Base-by-base conservation (phyloP, 2,329 filamentous ascomycete genomes). In the Colletotrichum theobromicola region DNA sequence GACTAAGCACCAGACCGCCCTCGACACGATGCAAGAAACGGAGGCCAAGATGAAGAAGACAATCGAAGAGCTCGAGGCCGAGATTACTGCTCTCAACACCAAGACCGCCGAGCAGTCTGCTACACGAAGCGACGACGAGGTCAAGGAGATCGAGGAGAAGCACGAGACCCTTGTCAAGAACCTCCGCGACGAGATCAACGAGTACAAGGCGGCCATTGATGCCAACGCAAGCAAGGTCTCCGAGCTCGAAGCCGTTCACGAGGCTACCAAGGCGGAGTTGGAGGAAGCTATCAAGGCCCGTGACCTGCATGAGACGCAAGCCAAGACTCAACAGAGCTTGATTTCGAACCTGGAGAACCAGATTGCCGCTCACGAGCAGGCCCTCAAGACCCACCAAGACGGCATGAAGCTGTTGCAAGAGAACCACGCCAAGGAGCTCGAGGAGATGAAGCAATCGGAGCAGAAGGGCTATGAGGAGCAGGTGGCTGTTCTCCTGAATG, bases 191-290 rank as follows among this genome's bases (percentile, higher is more conserved):
- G 93, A 98, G 81, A 93, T 98, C 67, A 92, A 96, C 66, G 92
- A 95, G 80, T 95, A 98, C 85, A 96, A 94, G 84, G 86, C 89
- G 5, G 90, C 94, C 46, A 93, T 97, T 78, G 89, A 90, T 76
- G 89, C 87, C 77, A 94, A 96, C 79, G 87, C 92, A 15, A 82
- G 89, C 50, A 94, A 93, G 79, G 92, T 98, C 34, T 88, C 92
- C 4, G 90, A 94, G 77, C 88, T 98, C 16, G 95, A 98, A 83
- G 85, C 92, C 76, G 90, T 93, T 5, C 93, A 97, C 80, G 83
- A 89, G 35, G 88, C 89, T 30, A 90, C 94, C 65, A 90, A 92
- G 79, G 84, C 89, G 61, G 90, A 96, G 79, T 88, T 97, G 13
- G 91, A 94, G 50, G 89, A 93, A 67, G 89, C 93, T 58, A 87